phyloP scores from a whole-genome alignment of 768 basidiomycete species.

The Saitozyma sp. region DNA sequence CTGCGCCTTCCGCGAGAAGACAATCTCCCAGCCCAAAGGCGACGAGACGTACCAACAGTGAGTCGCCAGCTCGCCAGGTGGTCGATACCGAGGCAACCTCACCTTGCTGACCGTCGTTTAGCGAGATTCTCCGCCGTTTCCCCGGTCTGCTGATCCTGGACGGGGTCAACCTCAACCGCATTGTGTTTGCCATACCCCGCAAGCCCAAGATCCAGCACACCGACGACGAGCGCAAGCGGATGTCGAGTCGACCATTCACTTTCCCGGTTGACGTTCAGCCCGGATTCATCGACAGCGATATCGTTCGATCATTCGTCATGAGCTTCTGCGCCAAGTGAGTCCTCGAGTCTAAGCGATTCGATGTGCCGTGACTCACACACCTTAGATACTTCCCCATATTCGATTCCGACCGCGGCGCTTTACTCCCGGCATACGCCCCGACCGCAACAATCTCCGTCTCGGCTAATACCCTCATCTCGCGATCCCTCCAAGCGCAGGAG shows the following conservation, averaged over 20 bases:
- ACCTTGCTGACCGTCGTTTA: slow-evolving; percentile 45
- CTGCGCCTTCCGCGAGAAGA: slow-evolving; percentile 38
- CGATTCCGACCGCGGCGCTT: slow-evolving; percentile 69
- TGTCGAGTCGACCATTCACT: slow-evolving; percentile 57
- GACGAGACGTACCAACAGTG: slow-evolving; percentile 65
- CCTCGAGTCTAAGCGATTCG: neutral
- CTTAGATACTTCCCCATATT: slow-evolving; percentile 79
- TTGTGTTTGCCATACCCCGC: slow-evolving; percentile 66
- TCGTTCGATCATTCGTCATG: slow-evolving; percentile 75
- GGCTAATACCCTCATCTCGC: slow-evolving; percentile 76
- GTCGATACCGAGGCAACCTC: no score
- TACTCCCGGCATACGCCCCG: slow-evolving; percentile 75
- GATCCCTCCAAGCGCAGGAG: slow-evolving; percentile 49
- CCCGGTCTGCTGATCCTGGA: slow-evolving; percentile 80
- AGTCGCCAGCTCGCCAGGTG: slow-evolving; percentile 49
- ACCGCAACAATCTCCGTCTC: slow-evolving; percentile 89
- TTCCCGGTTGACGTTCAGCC: slow-evolving; percentile 64
- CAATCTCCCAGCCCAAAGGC: slow-evolving; percentile 63
- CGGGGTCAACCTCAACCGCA: slow-evolving; percentile 71
- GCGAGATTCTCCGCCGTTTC: slow-evolving; percentile 79
- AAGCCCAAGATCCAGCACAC: slow-evolving; percentile 52
- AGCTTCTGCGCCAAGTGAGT: slow-evolving; percentile 61
- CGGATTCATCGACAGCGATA: slow-evolving; percentile 57
- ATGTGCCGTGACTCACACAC: neutral
- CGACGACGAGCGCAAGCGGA: slow-evolving; percentile 55